Conservation (phyloP, 1,284 basidiomycete genomes). For the Apiotrichum mycotoxinovorans region DNA sequence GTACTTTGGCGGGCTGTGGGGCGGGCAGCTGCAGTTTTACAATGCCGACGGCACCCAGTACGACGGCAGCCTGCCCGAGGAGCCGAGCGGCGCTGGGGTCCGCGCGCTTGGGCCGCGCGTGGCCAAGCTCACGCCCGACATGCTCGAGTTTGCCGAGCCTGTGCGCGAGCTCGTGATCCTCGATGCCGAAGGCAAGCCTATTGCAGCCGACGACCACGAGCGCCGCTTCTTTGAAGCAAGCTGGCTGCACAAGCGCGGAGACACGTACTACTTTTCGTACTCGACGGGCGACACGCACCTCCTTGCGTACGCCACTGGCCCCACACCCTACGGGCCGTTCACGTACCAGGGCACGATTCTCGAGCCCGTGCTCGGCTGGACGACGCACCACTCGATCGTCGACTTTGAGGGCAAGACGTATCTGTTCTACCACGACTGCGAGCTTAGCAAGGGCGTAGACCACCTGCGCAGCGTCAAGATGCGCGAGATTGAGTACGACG, state of each 20-base stretch:
- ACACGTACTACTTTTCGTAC: slow-evolving; percentile 40
- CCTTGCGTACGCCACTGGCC: slow-evolving; percentile 32
- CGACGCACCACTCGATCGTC: slow-evolving; percentile 38
- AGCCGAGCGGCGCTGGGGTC: slow-evolving; percentile 27
- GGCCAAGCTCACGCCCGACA: slow-evolving; percentile 28
- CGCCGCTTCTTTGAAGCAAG: slow-evolving; percentile 42
- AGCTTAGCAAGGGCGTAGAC: slow-evolving; percentile 33
- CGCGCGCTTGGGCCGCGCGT: slow-evolving; percentile 31
- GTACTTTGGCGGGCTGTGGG: slow-evolving; percentile 44
- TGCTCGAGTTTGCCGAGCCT: slow-evolving; percentile 29
- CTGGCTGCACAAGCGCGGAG: slow-evolving; percentile 41
- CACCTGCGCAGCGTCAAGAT: slow-evolving; percentile 36
- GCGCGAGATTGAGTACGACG: slow-evolving; percentile 32
- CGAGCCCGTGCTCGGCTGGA: slow-evolving; percentile 39
- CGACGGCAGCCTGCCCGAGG: slow-evolving; percentile 24
- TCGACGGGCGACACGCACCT: slow-evolving; percentile 41
- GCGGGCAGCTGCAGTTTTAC: slow-evolving; percentile 41
- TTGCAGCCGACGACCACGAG: slow-evolving; percentile 37
- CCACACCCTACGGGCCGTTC: slow-evolving; percentile 35
- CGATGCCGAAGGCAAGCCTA: slow-evolving; percentile 25
- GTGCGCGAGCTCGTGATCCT: slow-evolving; percentile 30
- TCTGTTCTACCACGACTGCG: slow-evolving; percentile 43
- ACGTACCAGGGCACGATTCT: slow-evolving; percentile 36
- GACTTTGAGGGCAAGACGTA: slow-evolving; percentile 34
- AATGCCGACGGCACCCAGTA: slow-evolving; percentile 22